Conservation (phyloP, 2,329 filamentous ascomycete species). For the Beauveria sp. region DNA sequence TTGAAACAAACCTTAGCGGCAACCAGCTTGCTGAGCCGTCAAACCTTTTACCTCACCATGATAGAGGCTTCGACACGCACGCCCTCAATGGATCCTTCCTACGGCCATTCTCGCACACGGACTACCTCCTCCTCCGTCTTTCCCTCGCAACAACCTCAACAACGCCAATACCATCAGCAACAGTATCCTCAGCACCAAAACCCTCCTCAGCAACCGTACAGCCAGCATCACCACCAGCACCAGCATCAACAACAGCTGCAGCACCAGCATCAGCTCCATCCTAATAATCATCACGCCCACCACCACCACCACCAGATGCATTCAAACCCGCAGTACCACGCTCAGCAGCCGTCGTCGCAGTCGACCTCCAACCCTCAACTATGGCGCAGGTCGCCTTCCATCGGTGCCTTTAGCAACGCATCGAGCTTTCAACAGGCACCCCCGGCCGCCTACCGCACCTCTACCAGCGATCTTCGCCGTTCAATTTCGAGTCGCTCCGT, state of each 20-base stretch:
- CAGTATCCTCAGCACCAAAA: background rate
- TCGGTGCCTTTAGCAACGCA: constrained; percentile 62
- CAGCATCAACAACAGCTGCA: constrained; percentile 17
- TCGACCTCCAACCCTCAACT: constrained; percentile 25
- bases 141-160: constrained; percentile 20
- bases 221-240: background rate
- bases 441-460: constrained; percentile 48
- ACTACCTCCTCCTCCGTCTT: constrained; percentile 51
- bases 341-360: constrained; percentile 26
- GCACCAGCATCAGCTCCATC: constrained; percentile 8
- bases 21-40: background rate
- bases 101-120: constrained; percentile 47
- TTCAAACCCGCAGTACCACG: constrained; percentile 17
- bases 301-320: constrained; percentile 8
- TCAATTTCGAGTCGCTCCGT: constrained; percentile 76
- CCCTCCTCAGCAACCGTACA: background rate
- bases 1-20: background rate
- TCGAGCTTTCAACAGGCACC: constrained; percentile 58
- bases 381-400: constrained; percentile 52
- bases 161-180: background rate
- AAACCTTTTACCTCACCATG: background rate
- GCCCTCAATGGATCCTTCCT: constrained; percentile 28
- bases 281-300: background rate
- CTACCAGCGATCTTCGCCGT: constrained; percentile 55
- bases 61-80: constrained; percentile 16